phyloP scores from a whole-genome alignment of 768 basidiomycete genomes.

The Kwoniella sp. region DNA sequence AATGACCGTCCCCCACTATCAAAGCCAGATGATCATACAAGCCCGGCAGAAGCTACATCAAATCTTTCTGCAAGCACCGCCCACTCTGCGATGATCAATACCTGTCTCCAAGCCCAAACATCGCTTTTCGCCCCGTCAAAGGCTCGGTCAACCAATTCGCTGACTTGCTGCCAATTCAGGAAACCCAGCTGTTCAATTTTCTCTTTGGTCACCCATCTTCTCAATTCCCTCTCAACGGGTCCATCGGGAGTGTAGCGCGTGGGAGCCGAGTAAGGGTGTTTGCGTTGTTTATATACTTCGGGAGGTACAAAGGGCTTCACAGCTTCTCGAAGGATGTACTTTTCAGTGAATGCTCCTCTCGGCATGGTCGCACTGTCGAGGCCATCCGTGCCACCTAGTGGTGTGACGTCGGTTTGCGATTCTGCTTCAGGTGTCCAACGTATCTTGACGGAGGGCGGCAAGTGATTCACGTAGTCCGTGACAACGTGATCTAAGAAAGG shows the following conservation, averaged over 20 bases:
- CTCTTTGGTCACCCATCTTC: conserved; percentile 29
- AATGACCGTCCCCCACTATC: too few species aligned
- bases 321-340: conserved; percentile 46
- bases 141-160: conserved; percentile 26
- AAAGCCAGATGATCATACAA: too few species aligned
- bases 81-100: conserved; percentile 34
- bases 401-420: not conserved
- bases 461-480: conserved; percentile 42
- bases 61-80: conserved; percentile 34
- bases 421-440: not conserved
- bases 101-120: conserved; percentile 32
- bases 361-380: not conserved
- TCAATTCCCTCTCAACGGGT: conserved; percentile 33
- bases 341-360: conserved; percentile 32
- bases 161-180: conserved; percentile 29
- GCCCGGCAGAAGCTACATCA: conserved; percentile 21
- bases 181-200: conserved; percentile 46
- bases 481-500: conserved; percentile 48
- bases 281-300: conserved; percentile 39
- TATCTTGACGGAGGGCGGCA: conserved; percentile 35
- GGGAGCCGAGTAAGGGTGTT: conserved; percentile 41
- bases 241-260: conserved; percentile 29
- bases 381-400: not conserved
- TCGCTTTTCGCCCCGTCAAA: conserved; percentile 14
- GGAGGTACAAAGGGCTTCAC: conserved; percentile 48